phyloP scores from a whole-genome alignment of 352 stramenopile species.

The Globisporangium cederbergense region DNA sequence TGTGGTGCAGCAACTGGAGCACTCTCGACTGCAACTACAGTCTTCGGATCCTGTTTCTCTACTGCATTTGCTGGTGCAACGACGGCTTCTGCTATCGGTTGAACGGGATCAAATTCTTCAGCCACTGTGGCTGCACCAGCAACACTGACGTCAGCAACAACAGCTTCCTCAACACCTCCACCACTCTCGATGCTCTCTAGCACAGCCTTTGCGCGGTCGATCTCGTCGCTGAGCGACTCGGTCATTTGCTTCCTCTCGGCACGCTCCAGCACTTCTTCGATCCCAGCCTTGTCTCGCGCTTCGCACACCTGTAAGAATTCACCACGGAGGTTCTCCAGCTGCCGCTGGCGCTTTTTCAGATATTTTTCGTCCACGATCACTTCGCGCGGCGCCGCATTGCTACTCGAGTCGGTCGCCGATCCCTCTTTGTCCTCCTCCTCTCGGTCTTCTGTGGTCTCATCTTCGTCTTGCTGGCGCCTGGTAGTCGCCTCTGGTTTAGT shows the following conservation, averaged over 20 bases:
- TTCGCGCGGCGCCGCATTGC: constrained; percentile 23
- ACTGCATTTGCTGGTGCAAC: not conserved
- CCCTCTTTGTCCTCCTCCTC: constrained; percentile 25
- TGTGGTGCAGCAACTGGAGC: not conserved
- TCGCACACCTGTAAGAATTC: constrained; percentile 40
- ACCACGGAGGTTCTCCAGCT: constrained; percentile 63
- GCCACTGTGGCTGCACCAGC: not conserved
- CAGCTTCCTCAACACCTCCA: constrained; percentile 7
- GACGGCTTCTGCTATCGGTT: not conserved
- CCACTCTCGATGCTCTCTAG: constrained; percentile 34
- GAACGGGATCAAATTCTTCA: not conserved
- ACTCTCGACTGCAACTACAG: not conserved
- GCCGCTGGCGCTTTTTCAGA: constrained; percentile 68
- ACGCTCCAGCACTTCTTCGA: constrained; percentile 62
- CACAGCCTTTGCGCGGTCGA: constrained; percentile 38
- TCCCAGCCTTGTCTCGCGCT: constrained; percentile 35
- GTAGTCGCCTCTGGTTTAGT: not conserved
- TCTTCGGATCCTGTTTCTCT: not conserved
- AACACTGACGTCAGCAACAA: not conserved
- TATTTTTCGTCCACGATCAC: constrained; percentile 78
- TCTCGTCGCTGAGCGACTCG: constrained; percentile 55
- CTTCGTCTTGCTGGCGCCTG: not conserved
- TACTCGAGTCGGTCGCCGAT: constrained; percentile 17
- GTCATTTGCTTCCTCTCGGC: constrained; percentile 76
- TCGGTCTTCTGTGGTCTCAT: not conserved